Percentiles rank a stretch among this genome's conserved stretches.
Evolutionary conservation across 2,329 filamentous ascomycete species (phyloP).

Genomic region (Didymella segeticola): DNA sequence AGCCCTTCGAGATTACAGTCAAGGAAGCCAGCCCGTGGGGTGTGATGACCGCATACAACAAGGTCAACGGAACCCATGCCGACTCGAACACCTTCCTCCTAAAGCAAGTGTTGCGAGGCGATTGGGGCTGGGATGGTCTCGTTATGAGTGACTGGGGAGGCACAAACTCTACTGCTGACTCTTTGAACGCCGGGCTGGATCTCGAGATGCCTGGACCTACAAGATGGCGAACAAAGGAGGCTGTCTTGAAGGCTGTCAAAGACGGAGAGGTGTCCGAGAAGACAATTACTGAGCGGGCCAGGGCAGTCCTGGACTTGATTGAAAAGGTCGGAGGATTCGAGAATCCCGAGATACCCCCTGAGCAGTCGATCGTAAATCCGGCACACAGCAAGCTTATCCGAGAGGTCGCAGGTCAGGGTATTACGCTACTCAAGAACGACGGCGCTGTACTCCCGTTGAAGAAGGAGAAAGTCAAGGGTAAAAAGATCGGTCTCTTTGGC

Average conservation of each 20-base stretch:
- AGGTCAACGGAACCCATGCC: constrained; percentile 73
- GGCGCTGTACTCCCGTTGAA: constrained; percentile 66
- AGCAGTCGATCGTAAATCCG: constrained; percentile 67
- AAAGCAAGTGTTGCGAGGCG: constrained; percentile 70
- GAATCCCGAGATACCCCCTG: constrained; percentile 64
- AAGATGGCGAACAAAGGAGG: constrained; percentile 73
- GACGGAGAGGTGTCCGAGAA: constrained; percentile 58
- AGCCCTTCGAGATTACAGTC: constrained; percentile 73
- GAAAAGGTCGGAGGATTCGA: constrained; percentile 68
- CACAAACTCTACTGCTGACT: constrained; percentile 44
- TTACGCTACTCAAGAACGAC: constrained; percentile 78
- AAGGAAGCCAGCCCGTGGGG: constrained; percentile 71
- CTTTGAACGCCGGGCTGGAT: constrained; percentile 47
- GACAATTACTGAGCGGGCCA: constrained; percentile 39
- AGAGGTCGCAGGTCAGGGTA: constrained; percentile 68
- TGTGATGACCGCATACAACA: constrained; percentile 78
- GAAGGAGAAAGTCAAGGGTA: constrained; percentile 61
- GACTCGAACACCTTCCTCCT: constrained; percentile 70
- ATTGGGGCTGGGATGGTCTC: constrained; percentile 76
- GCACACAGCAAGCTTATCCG: constrained; percentile 68
- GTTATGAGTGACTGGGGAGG: constrained; percentile 69
- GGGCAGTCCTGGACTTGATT: constrained; percentile 65
- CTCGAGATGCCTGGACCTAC: constrained; percentile 53
- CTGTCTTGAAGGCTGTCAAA: constrained; percentile 56
- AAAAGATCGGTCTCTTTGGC: constrained; percentile 73